A percentile compares a stretch with the other conserved stretches of the same genome.
phyloP scores from a whole-genome alignment of 371 early-diverging fungal genomes.

The Aphelidium insulamus region DNA sequence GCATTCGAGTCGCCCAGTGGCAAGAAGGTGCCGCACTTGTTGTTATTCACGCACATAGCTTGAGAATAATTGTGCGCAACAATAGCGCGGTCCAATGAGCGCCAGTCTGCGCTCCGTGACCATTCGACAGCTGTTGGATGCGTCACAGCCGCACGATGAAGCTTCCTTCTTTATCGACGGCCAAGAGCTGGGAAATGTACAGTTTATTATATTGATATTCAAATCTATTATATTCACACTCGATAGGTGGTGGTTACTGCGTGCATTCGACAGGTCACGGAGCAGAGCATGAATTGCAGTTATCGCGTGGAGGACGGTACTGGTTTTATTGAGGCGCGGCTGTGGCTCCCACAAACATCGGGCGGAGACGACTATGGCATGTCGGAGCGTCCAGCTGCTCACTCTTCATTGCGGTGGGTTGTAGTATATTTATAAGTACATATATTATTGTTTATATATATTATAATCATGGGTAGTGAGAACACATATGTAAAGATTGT shows the following conservation, averaged over 20 bases:
- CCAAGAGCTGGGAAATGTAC: conserved; percentile 33
- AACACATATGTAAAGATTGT: conserved; percentile 37
- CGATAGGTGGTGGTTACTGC: conserved; percentile 33
- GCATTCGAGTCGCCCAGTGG: no score
- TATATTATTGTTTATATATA: conserved; percentile 3
- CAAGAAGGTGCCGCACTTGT: no score
- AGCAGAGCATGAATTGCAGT: conserved; percentile 23
- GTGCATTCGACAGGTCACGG: conserved; percentile 23
- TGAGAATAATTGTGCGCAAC: no score
- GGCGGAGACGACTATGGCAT: conserved; percentile 9
- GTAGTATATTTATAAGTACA: conserved; percentile 2
- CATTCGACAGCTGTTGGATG: conserved; percentile 33
- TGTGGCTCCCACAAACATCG: conserved; percentile 22
- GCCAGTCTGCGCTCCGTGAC: conserved; percentile 47
- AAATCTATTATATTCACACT: neutral
- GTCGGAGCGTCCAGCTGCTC: neutral
- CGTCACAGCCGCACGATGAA: conserved; percentile 19
- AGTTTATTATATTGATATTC: neutral
- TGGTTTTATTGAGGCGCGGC: conserved; percentile 36
- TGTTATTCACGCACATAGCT: no score
- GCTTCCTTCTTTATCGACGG: conserved; percentile 29
- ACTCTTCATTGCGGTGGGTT: no score
- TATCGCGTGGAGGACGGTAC: conserved; percentile 61
- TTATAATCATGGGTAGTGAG: conserved; percentile 7
- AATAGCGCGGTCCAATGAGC: no score